A percentile compares a stretch with the other conserved stretches of the same genome.
phyloP scores from a whole-genome alignment of 2,329 filamentous ascomycete genomes.

The Claviceps spartinae region DNA sequence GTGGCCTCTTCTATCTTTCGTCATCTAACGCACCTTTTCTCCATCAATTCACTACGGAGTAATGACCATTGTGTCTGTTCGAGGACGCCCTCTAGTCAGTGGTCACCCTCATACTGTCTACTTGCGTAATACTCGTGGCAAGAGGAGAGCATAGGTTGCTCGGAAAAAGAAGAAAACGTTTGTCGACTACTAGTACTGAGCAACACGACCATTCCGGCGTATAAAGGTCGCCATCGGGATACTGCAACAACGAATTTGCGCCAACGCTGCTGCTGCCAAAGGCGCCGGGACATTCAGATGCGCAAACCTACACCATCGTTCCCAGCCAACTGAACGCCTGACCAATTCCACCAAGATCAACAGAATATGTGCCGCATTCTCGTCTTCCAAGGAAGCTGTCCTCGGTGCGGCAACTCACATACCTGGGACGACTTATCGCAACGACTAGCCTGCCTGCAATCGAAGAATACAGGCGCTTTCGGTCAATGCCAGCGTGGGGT shows the following conservation, averaged over 20 bases:
- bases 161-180: not conserved
- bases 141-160: no score
- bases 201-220: no score
- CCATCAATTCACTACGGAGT: not conserved
- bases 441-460: slow-evolving; percentile 33
- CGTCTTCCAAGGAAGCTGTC: slow-evolving; percentile 30
- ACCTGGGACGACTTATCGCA: slow-evolving; percentile 32
- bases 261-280: not conserved
- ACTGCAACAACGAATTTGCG: not conserved
- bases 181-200: not conserved
- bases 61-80: not conserved
- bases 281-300: not conserved
- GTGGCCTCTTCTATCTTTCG: not conserved
- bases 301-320: not conserved
- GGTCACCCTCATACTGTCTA: no score
- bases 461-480: slow-evolving; percentile 33
- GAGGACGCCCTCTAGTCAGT: not conserved
- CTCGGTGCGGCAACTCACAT: slow-evolving; percentile 25
- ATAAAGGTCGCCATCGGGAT: no score
- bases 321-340: not conserved
- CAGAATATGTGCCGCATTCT: slow-evolving; percentile 32
- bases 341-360: not conserved
- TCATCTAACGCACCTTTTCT: not conserved
- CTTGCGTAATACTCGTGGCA: no score
- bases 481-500: slow-evolving; percentile 29